A percentile compares a stretch with the other conserved stretches of the same genome.
Evolutionary conservation across 805 yeast species (phyloP).

Genomic region (Nakazawaea populi): DNA sequence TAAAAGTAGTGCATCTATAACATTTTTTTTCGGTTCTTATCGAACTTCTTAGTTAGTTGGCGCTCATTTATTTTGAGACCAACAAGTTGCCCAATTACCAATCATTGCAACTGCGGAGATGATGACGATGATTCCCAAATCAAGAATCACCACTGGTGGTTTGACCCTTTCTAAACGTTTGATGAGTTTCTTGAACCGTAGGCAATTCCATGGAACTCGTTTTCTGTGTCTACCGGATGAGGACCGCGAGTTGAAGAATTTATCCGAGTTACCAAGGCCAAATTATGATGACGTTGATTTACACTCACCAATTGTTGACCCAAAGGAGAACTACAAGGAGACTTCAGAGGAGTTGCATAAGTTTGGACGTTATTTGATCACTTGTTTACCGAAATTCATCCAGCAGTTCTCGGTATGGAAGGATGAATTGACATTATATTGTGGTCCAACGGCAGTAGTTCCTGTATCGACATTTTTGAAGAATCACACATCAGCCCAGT

Average conservation of each 20-base stretch:
- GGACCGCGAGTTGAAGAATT: constrained; percentile 14
- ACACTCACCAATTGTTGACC: constrained; percentile 55
- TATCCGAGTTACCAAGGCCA: constrained; percentile 26
- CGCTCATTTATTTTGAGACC: no score
- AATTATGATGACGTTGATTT: constrained; percentile 25
- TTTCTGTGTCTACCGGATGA: background rate
- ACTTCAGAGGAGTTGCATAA: constrained; percentile 68
- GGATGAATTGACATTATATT: constrained; percentile 73
- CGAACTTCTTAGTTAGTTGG: no score
- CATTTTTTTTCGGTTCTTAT: no score
- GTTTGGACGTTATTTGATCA: constrained; percentile 74
- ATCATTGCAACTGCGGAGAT: no score
- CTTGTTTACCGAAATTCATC: constrained; percentile 73
- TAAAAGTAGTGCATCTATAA: background rate
- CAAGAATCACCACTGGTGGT: background rate
- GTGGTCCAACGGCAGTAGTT: constrained; percentile 68
- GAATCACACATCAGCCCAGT: constrained; percentile 78
- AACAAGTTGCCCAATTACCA: no score
- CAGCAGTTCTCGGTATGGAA: constrained; percentile 89
- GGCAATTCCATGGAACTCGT: background rate
- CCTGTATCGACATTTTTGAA: constrained; percentile 68
- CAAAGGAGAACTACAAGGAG: constrained; percentile 68
- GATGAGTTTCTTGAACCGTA: background rate
- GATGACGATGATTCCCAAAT: no score
- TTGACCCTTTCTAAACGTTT: background rate